Conservation (phyloP, 208 protist species). For the Crithidia thermophila region DNA sequence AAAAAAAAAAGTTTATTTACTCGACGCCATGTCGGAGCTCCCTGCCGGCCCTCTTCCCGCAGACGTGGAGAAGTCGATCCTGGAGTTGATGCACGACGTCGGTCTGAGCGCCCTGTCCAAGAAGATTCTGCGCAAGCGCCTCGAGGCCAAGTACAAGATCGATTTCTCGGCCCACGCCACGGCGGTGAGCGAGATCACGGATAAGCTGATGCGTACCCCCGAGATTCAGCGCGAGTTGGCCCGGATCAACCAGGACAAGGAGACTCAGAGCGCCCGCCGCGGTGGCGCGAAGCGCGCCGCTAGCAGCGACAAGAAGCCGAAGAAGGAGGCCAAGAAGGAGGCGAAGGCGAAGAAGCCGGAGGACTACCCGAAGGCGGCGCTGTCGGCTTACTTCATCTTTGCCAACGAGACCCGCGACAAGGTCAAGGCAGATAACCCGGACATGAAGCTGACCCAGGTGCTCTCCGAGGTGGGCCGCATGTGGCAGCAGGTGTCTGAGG, state of each 20-base stretch:
- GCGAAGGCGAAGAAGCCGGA: slow-evolving; percentile 80
- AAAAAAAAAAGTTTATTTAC: background rate
- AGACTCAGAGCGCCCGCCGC: slow-evolving; percentile 38
- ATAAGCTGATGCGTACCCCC: slow-evolving; percentile 51
- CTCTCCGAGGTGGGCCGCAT: slow-evolving; percentile 59
- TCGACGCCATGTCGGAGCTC: slow-evolving; percentile 38
- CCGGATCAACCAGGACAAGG: slow-evolving; percentile 53
- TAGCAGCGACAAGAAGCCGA: slow-evolving; percentile 29
- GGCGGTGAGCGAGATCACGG: slow-evolving; percentile 43
- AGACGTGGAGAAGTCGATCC: slow-evolving; percentile 66
- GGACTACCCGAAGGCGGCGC: slow-evolving; percentile 82
- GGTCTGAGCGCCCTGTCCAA: slow-evolving; percentile 64
- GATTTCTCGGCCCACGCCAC: slow-evolving; percentile 55
- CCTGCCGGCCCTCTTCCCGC: slow-evolving; percentile 57
- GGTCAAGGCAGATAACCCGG: slow-evolving; percentile 69
- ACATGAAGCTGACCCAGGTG: slow-evolving; percentile 74
- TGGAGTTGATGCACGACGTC: slow-evolving; percentile 67
- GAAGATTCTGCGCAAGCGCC: slow-evolving; percentile 54
- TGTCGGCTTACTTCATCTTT: slow-evolving; percentile 82
- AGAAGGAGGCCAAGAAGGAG: slow-evolving; percentile 52
- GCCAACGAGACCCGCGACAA: slow-evolving; percentile 69
- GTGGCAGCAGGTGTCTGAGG: slow-evolving; percentile 66
- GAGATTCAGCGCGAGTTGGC: slow-evolving; percentile 76
- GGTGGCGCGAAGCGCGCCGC: slow-evolving; percentile 50
- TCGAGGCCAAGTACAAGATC: slow-evolving; percentile 80